Conservation (phyloP, 2,329 filamentous ascomycete genomes). For the Exophiala viscosa region DNA sequence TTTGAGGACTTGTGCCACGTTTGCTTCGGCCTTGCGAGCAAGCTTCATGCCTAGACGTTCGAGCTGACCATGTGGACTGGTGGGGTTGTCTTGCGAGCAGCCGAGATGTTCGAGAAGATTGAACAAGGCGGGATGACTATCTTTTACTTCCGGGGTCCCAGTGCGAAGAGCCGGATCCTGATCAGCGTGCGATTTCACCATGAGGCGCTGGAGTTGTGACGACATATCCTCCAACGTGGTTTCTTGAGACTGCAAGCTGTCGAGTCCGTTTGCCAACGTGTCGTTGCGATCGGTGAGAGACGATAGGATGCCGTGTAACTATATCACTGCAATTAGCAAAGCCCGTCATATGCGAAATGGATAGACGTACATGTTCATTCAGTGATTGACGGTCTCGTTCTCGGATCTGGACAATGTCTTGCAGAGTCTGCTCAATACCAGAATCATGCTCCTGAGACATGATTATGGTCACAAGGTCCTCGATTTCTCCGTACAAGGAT, state of each 20-base stretch:
- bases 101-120: too few species aligned
- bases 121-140: too few species aligned
- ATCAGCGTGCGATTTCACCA: neutral
- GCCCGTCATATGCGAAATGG: too few species aligned
- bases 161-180: too few species aligned
- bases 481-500: slow-evolving; percentile 24
- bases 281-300: slow-evolving; percentile 10
- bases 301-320: slow-evolving; percentile 11
- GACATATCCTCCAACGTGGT: neutral
- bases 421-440: slow-evolving; percentile 2
- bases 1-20: too few species aligned
- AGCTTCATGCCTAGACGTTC: too few species aligned
- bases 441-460: slow-evolving; percentile 20
- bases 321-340: neutral
- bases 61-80: too few species aligned
- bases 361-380: slow-evolving; percentile 3
- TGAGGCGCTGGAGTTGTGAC: neutral
- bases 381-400: neutral
- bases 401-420: neutral
- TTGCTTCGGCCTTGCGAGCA: too few species aligned
- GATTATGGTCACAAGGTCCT: slow-evolving; percentile 24
- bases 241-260: slow-evolving; percentile 16
- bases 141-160: too few species aligned
- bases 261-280: slow-evolving; percentile 2
- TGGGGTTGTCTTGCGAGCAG: too few species aligned